Evolutionary conservation across 2,329 filamentous ascomycete genomes (phyloP), one percentile per base, ranked within the genome.

Genomic region (Colletotrichum cordylinicola): DNA sequence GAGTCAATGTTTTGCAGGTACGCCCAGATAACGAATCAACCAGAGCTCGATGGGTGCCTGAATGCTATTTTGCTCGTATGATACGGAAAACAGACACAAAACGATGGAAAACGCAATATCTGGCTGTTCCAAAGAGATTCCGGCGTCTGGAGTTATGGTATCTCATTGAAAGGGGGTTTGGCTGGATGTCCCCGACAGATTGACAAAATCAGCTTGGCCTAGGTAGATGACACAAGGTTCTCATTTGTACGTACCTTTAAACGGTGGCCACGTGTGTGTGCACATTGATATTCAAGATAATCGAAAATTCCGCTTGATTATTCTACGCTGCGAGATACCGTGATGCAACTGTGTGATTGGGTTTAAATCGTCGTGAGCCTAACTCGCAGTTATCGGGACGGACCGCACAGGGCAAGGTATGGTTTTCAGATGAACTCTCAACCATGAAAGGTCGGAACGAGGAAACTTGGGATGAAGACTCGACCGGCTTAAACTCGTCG

Each of bases 11-110:
- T 27, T 27, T 27, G 95, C 80, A 90, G 95, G 79, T 97, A 93
- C 87, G 94, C 94, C 9, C 94, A 96, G 84, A 89, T 95, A 58
- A 89, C 90, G 27, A 68, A 68, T 33, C 16, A 80, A 84, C 77
- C 86, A 4, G 87, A 89, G 81, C 86, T 86, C 77, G 86, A 88
- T 68, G 86, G 86, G 24, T 87, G 87, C 77, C 82, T 88, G 75
- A 88, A 88, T 79, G 85, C 84, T 6, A 61, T 75, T 4, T 33
- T 75, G 73, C 56, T 75, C 15, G 56, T 68, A n/a, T 75, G 4
- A 33, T 35, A 8, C 7, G 18, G 16, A 8, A n/a, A 35, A 62
- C n/a, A 33, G 64, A 2, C 33, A 3, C 4, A 64, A 4, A 4
- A 56, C 15, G 18, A 10, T 12, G 15, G 13, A 3, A 13, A 2